These are phyloP conservation scores for Globisporangium iwayamae DNA, from an alignment of 352 stramenopile species.

Conservation along the genomic window DNA sequence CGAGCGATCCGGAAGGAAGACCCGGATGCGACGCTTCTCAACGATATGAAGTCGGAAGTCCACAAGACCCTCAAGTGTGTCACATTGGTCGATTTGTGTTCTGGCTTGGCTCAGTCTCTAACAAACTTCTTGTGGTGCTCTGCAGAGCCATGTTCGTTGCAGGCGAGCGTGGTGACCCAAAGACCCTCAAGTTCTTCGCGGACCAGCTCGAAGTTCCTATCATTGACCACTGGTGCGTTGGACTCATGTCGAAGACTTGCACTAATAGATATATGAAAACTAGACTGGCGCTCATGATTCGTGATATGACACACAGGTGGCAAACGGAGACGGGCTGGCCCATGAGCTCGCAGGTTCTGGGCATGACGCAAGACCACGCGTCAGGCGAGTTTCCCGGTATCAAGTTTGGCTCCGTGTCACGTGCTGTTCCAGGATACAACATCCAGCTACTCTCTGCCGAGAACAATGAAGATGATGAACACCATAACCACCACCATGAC, in stretches of 20 bases:
- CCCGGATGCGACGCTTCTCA: slow-evolving; percentile 51
- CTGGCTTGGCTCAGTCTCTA: not conserved
- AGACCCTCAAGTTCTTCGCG: slow-evolving; percentile 82
- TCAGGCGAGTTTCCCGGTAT: slow-evolving; percentile 38
- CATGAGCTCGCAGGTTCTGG: slow-evolving; percentile 61
- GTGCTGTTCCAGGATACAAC: slow-evolving; percentile 80
- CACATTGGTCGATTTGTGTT: not conserved
- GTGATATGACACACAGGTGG: slow-evolving; percentile 22
- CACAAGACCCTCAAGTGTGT: slow-evolving; percentile 61
- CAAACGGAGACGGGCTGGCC: slow-evolving; percentile 90
- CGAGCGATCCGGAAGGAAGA: slow-evolving; percentile 88
- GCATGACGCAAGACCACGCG: slow-evolving; percentile 55
- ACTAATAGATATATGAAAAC: too few relatives aligned
- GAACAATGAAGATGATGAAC: slow-evolving; percentile 33
- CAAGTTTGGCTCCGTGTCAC: slow-evolving; percentile 60
- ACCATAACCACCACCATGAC: slow-evolving; percentile 49
- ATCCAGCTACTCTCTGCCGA: slow-evolving; percentile 62
- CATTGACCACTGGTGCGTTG: slow-evolving; percentile 74
- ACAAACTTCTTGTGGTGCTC: not conserved
- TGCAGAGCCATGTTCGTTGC: slow-evolving; percentile 80
- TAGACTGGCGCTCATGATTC: too few relatives aligned
- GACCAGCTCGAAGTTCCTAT: slow-evolving; percentile 53
- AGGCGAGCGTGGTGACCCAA: slow-evolving; percentile 84
- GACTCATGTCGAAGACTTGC: too few relatives aligned
- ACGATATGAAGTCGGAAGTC: slow-evolving; percentile 39